phyloP scores from a whole-genome alignment of 2,329 filamentous ascomycete genomes.

The Alternaria arbusti region DNA sequence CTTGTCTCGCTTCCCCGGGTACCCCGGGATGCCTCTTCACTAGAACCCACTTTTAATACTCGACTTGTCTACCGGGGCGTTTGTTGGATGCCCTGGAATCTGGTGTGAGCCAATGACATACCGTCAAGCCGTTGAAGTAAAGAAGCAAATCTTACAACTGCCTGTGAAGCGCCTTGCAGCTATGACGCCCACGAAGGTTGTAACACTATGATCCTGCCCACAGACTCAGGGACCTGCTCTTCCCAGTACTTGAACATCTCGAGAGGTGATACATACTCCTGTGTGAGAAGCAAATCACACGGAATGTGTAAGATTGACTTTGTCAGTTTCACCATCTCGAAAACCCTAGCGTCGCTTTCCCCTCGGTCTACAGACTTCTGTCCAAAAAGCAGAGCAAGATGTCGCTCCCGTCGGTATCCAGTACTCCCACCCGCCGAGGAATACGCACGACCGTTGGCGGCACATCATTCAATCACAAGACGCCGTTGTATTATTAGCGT shows the following conservation, averaged over 20 bases:
- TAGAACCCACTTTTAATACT: neutral
- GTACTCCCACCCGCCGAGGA: neutral
- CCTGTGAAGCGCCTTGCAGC: neutral
- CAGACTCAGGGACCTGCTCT: neutral
- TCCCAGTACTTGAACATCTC: neutral
- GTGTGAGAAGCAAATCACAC: neutral
- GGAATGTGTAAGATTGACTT: neutral
- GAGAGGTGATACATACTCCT: neutral
- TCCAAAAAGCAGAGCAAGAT: neutral
- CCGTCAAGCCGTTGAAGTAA: neutral
- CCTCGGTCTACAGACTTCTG: neutral
- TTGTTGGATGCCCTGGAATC: neutral
- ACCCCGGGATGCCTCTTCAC: neutral
- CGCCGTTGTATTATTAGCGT: neutral
- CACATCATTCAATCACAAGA: neutral
- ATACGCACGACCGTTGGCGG: neutral
- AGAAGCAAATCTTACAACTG: neutral
- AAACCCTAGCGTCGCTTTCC: neutral
- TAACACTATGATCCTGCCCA: neutral
- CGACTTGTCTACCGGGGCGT: neutral
- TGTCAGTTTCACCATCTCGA: neutral
- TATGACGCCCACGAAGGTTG: neutral
- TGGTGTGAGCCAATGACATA: neutral
- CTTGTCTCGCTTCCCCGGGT: slow-evolving; percentile 12
- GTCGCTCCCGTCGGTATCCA: neutral